Base-by-base conservation (phyloP, 139 green algal species). In the Pleodorina starrii region DNA sequence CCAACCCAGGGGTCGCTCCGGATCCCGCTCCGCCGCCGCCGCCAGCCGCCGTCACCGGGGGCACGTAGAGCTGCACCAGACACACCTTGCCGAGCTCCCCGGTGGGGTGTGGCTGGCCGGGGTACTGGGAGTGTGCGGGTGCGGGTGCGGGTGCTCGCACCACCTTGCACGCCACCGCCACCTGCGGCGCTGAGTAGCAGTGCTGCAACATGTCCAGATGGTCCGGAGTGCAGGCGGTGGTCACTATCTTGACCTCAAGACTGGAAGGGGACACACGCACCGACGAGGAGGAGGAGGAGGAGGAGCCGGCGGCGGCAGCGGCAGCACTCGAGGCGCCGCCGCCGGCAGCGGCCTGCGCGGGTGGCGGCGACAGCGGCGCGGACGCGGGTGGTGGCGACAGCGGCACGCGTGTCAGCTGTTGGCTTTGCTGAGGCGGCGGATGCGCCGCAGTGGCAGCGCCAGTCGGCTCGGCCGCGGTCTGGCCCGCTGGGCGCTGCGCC, bases 171-270 rank as follows among this genome's bases (percentile, higher is more conserved):
- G 36, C 35, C 7, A 85, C 21, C 2, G 78, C 77, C 19, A 85
- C 57, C 40, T 86, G 79, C 40, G 21, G 12, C 10, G 79, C 79
- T 3, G 57, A 54, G 79, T 60, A 86, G 57, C 57, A 75, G 79
- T 86, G 79, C 57, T 75, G 57, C 57, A 86, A 54, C 79, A 86
- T 86, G 59, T 59, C 79, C 25, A 76, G 23, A 54, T 86, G 79
- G 42, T 60, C 54, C 0, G 79, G 79, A 7, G 36, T 72, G 36
- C 38, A 60, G 57, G 79, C 79, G 57, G 59, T 57, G 27, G 51
- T 40, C 5, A 85, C 36, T 1, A 51, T 5, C 51, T 68, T 63
- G 77, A 85, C 77, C 77, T 85, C 51, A 14, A 51, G 25, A 1
- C 17, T 16, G 19, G 23, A 25, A 12, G 77, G 77, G 17, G 51